Percentiles rank a stretch among this genome's conserved stretches.
Conservation (phyloP, 306 rosid genomes). For the Mimosa pudica region DNA sequence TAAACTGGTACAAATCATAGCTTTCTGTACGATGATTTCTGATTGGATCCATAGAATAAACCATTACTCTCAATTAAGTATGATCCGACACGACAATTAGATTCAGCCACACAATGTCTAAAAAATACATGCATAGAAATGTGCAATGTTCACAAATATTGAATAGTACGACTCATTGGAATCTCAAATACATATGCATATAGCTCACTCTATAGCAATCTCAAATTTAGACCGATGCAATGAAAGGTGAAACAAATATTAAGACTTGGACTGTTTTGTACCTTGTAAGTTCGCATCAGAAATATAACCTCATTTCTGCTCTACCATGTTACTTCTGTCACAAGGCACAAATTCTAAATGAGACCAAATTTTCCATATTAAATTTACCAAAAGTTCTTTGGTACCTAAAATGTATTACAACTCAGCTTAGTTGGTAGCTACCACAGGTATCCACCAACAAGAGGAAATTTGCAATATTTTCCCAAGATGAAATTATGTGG, state of each 20-base stretch:
- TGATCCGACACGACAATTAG: not conserved
- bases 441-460: not conserved
- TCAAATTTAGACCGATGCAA: not conserved
- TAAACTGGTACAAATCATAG: not conserved
- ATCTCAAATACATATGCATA: not conserved
- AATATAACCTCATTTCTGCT: not conserved
- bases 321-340: conserved; percentile 14
- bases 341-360: conserved; percentile 10
- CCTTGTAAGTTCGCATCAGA: conserved; percentile 9
- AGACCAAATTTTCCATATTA: not conserved
- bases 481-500: not conserved
- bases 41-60: not conserved
- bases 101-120: conserved; percentile 31
- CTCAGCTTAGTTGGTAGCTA: not conserved
- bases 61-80: not conserved
- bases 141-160: not conserved
- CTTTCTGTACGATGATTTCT: not conserved
- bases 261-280: not conserved
- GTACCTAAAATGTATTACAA: not conserved
- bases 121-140: not conserved
- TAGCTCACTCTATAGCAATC: not conserved
- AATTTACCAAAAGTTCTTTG: not conserved
- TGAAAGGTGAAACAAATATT: conserved; percentile 1
- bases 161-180: not conserved
- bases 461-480: not conserved